These are phyloP conservation scores for Mortierella alpina DNA, from an alignment of 192 early-diverging fungal species.

Conservation along the genomic window DNA sequence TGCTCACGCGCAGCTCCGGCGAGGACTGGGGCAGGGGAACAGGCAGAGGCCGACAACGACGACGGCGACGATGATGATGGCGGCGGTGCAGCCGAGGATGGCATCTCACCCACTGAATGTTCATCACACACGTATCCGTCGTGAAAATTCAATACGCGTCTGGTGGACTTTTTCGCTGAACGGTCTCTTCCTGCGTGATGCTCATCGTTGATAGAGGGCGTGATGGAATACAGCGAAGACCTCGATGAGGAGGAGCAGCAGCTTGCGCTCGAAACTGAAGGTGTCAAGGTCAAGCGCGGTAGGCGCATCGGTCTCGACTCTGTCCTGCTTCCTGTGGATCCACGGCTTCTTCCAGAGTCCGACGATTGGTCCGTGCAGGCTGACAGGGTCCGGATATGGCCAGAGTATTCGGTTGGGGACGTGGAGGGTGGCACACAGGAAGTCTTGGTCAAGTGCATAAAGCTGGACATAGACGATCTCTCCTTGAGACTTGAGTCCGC, in stretches of 20 bases:
- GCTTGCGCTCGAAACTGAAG: constrained; percentile 13
- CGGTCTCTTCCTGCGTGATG: not conserved
- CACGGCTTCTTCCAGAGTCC: not conserved
- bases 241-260: constrained; percentile 3
- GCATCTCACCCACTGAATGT: not conserved
- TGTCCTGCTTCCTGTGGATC: too few species aligned
- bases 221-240: not conserved
- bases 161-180: not conserved
- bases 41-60: not conserved
- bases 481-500: not conserved
- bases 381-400: not conserved
- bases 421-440: not conserved
- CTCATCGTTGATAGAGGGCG: constrained; percentile 1
- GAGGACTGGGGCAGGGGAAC: not conserved
- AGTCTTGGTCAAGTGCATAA: not conserved
- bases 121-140: not conserved
- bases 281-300: constrained; percentile 14
- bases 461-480: not conserved
- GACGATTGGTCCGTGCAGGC: not conserved
- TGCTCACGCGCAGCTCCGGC: too few species aligned
- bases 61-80: not conserved
- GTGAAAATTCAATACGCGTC: not conserved
- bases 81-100: not conserved
- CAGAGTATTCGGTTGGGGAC: not conserved
- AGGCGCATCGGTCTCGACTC: not conserved